Evolutionary conservation across 306 rosid genomes (phyloP).

Genomic region (Cucumis cinereus): DNA sequence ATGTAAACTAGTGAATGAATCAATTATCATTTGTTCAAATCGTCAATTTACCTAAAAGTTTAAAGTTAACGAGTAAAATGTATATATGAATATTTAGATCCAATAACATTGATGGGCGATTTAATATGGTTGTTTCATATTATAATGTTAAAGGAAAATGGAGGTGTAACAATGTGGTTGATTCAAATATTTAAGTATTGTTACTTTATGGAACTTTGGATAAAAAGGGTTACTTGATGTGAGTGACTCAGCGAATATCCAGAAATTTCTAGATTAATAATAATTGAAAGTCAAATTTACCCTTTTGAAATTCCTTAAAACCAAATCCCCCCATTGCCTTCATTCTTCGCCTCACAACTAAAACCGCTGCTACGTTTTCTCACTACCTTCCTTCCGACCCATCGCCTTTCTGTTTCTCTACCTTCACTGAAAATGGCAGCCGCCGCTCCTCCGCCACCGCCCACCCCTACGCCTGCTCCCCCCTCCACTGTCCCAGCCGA

Average conservation of each 20-base stretch:
- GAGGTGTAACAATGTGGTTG: too few relatives aligned
- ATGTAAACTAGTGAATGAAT: too few relatives aligned
- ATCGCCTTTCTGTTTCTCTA: background rate
- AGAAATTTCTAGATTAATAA: background rate
- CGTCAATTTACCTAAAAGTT: too few relatives aligned
- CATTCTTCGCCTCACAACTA: background rate
- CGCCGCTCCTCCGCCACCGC: conserved; percentile 78
- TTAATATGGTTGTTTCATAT: too few relatives aligned
- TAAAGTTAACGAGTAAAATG: too few relatives aligned
- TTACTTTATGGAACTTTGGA: background rate
- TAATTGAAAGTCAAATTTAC: background rate
- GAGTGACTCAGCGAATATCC: background rate
- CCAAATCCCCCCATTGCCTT: background rate
- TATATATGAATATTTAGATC: too few relatives aligned
- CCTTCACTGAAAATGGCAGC: conserved; percentile 33
- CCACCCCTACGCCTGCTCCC: conserved; percentile 33
- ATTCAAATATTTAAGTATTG: too few relatives aligned
- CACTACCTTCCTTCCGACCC: background rate
- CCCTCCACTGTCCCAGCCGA: conserved; percentile 13
- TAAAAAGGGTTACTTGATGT: background rate
- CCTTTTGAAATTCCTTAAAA: background rate
- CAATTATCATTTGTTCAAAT: too few relatives aligned
- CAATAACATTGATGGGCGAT: too few relatives aligned
- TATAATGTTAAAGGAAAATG: too few relatives aligned
- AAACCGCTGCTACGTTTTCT: background rate